Evolutionary conservation across 352 stramenopile genomes (phyloP), one percentile per base, ranked within the genome.

Genomic region (Aphanomyces stellatus): DNA sequence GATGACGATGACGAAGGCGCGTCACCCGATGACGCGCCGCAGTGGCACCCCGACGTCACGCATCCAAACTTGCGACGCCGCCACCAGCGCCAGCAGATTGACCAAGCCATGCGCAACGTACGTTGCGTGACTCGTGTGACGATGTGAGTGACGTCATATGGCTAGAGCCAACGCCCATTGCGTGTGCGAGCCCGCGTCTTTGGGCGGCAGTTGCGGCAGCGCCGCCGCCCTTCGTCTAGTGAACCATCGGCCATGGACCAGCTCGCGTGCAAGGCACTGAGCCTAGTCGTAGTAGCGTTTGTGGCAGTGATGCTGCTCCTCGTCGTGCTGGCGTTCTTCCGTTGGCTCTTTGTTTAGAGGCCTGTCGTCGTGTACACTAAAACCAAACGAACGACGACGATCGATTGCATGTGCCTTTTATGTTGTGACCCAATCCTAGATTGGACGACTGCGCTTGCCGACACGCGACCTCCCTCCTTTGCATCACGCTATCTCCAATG

Each of bases 1-100:
- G 28, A 4, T n/a, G 6, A 43, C 2, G 42, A 7, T 15, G 22
- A 56, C 22, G 42, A 43, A 24, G 51, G 28, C 43, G 25, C 25
- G 10, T 15, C 37, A 11, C 24, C 22, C 15, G 37, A n/a, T 13
- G 65, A 67, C 28, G 62, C 87, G 35, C 82, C 83, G 8, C 81
- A 88, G 65, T 91, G 41, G 40, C 33, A 42, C 7, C 19, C 19
- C 28, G 41, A 67, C 6, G 17, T 19, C 5, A 67, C 60, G 1
- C 60, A 67, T 57, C 37, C 60, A 19, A 67, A 37, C 10, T 41
- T 67, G 13, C 40, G 60, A 5, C 60, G 27, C 3, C 41, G 60
- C 19, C 41, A 67, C 24, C 37, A 48, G n/a, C 43, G 49, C 7
- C 60, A 51, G 43, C 43, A 22, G 2, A 28, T 48, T 19, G n/a